Conservation (phyloP, 768 basidiomycete genomes). For the Boletus pseudo-olivaceus region DNA sequence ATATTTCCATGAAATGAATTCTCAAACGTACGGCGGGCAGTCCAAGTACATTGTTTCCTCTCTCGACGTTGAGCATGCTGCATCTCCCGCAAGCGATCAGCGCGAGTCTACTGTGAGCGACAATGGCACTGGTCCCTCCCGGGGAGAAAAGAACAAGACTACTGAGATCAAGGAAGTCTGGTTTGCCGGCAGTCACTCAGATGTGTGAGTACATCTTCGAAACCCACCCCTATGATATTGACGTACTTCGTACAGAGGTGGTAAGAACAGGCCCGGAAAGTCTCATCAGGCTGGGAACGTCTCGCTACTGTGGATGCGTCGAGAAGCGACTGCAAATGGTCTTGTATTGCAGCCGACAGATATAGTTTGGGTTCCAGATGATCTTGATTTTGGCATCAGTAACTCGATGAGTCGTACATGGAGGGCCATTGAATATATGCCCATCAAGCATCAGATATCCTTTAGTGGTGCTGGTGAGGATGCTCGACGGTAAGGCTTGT, state of each 20-base stretch:
- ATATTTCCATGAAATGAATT: slow-evolving; percentile 33
- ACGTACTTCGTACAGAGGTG: slow-evolving; percentile 15
- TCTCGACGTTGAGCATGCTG: not conserved
- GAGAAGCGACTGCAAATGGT: slow-evolving; percentile 26
- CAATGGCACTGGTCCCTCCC: not conserved
- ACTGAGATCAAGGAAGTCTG: slow-evolving; percentile 59
- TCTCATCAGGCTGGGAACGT: slow-evolving; percentile 23
- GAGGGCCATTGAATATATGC: slow-evolving; percentile 18
- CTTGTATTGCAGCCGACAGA: slow-evolving; percentile 26
- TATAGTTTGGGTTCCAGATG: slow-evolving; percentile 27
- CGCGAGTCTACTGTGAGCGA: not conserved
- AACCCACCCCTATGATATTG: not conserved
- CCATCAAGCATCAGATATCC: slow-evolving; percentile 23
- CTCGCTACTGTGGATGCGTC: slow-evolving; percentile 34
- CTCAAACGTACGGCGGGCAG: slow-evolving; percentile 10
- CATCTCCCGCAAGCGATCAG: not conserved
- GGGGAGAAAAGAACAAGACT: not conserved
- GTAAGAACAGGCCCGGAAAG: slow-evolving; percentile 20
- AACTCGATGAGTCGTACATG: slow-evolving; percentile 19
- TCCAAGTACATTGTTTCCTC: slow-evolving; percentile 7
- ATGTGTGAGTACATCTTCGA: slow-evolving; percentile 22
- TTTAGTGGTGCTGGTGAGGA: slow-evolving; percentile 18
- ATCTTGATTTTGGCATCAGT: slow-evolving; percentile 21
- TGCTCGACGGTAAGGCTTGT: slow-evolving; percentile 13
- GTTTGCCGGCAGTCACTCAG: slow-evolving; percentile 51